Evolutionary conservation across 768 basidiomycete genomes (phyloP).

Genomic region (Xerocomellus intermedius): DNA sequence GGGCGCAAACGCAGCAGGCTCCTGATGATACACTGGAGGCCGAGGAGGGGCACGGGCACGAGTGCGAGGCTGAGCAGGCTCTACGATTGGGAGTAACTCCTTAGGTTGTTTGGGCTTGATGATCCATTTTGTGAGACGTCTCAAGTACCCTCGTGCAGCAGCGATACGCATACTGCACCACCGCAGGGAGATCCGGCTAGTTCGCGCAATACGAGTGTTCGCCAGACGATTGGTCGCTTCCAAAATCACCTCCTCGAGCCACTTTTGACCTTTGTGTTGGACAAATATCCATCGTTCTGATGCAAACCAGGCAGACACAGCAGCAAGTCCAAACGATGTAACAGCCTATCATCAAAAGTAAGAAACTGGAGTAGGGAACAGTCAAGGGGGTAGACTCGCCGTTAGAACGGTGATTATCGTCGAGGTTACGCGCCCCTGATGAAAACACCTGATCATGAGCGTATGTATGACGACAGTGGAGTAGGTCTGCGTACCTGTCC

Average conservation of each 20-base stretch:
- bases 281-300: slow-evolving; percentile 50
- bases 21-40: slow-evolving; percentile 21
- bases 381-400: slow-evolving; percentile 18
- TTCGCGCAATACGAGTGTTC: slow-evolving; percentile 27
- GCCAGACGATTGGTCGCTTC: slow-evolving; percentile 28
- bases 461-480: slow-evolving; percentile 22
- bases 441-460: slow-evolving; percentile 8
- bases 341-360: slow-evolving; percentile 27
- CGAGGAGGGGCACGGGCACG: slow-evolving; percentile 12
- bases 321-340: slow-evolving; percentile 43
- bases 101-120: slow-evolving; percentile 21
- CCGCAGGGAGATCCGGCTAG: slow-evolving; percentile 21
- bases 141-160: slow-evolving; percentile 20
- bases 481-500: slow-evolving; percentile 47
- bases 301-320: slow-evolving; percentile 54
- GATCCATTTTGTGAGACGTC: slow-evolving; percentile 25
- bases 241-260: slow-evolving; percentile 46
- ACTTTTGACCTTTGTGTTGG: slow-evolving; percentile 48
- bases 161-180: slow-evolving; percentile 27
- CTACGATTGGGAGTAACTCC: slow-evolving; percentile 24
- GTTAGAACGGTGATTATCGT: slow-evolving; percentile 77
- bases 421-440: slow-evolving; percentile 57
- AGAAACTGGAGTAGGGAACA: slow-evolving; percentile 1
- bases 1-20: slow-evolving; percentile 16
- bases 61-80: slow-evolving; percentile 19